Evolutionary conservation across 1,284 basidiomycete species (phyloP).

Genomic region (Ceratobasidium sp.): DNA sequence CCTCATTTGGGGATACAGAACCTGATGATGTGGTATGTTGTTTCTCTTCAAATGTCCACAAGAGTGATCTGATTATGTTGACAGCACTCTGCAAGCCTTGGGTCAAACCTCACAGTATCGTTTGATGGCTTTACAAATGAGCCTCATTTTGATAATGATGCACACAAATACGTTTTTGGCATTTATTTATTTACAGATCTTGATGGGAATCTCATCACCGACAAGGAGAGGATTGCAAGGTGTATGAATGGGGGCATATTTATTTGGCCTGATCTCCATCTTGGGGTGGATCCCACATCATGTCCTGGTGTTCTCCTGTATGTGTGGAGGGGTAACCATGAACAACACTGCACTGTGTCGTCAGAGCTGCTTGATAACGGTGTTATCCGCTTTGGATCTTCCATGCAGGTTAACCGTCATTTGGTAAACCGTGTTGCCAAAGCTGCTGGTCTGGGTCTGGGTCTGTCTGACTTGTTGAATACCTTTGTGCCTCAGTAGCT

Average conservation of each 20-base stretch:
- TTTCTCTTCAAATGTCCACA: background rate
- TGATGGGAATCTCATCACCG: background rate
- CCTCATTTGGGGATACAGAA: background rate
- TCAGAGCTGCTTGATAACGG: background rate
- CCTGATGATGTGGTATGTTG: background rate
- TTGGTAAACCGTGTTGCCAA: slow-evolving; percentile 57
- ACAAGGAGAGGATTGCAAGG: background rate
- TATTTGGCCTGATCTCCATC: background rate
- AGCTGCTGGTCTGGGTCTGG: no score
- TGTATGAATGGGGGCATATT: background rate
- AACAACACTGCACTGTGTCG: background rate
- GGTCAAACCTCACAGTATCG: background rate
- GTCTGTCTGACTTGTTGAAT: no score
- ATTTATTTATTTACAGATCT: background rate
- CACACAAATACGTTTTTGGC: background rate
- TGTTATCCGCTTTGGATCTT: background rate
- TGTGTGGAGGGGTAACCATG: slow-evolving; percentile 6
- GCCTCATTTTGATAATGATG: background rate
- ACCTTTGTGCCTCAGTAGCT: no score
- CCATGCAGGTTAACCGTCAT: slow-evolving; percentile 49
- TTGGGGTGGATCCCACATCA: background rate
- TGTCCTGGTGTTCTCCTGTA: slow-evolving; percentile 1
- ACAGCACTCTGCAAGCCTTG: background rate
- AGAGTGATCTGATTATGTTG: background rate
- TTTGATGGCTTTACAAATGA: background rate